Conservation (phyloP, 371 early-diverging fungal genomes). For the Mortierella sp. region DNA sequence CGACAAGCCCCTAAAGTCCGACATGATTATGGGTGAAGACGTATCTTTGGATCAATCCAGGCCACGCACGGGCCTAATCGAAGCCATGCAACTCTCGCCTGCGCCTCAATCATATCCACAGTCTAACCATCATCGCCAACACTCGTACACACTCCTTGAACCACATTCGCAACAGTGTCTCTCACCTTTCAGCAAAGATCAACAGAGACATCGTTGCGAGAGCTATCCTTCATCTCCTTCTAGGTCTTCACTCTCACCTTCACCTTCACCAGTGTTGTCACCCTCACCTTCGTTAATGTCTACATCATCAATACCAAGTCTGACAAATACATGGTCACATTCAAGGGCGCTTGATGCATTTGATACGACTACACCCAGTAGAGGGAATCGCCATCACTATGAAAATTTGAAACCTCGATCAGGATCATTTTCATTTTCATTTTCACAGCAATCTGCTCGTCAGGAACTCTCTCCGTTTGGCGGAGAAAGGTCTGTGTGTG, state of each 20-base stretch:
- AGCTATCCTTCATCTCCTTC: slow-evolving; percentile 29
- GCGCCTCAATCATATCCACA: slow-evolving; percentile 17
- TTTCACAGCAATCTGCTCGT: neutral
- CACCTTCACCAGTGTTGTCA: slow-evolving; percentile 32
- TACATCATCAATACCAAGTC: slow-evolving; percentile 33
- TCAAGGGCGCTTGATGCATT: slow-evolving; percentile 18
- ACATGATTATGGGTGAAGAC: slow-evolving; percentile 18
- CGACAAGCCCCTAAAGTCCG: slow-evolving; percentile 13
- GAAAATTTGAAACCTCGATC: slow-evolving; percentile 13
- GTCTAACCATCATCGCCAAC: slow-evolving; percentile 3
- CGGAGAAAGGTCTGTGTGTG: neutral
- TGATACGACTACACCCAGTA: slow-evolving; percentile 15
- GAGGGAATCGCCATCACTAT: neutral
- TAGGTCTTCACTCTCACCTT: slow-evolving; percentile 35
- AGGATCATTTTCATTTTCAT: slow-evolving; percentile 7
- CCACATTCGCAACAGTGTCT: slow-evolving; percentile 1
- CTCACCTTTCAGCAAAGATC: slow-evolving; percentile 4
- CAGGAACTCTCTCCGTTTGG: slow-evolving; percentile 2
- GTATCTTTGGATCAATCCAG: slow-evolving; percentile 7
- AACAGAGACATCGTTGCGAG: slow-evolving; percentile 20
- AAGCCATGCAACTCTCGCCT: slow-evolving; percentile 7
- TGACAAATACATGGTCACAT: slow-evolving; percentile 34
- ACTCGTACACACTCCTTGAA: slow-evolving; percentile 16
- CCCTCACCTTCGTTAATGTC: slow-evolving; percentile 41
- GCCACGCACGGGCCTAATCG: neutral